phyloP scores from a whole-genome alignment of 2,329 filamentous ascomycete genomes.

The Penicillium corylophilum region DNA sequence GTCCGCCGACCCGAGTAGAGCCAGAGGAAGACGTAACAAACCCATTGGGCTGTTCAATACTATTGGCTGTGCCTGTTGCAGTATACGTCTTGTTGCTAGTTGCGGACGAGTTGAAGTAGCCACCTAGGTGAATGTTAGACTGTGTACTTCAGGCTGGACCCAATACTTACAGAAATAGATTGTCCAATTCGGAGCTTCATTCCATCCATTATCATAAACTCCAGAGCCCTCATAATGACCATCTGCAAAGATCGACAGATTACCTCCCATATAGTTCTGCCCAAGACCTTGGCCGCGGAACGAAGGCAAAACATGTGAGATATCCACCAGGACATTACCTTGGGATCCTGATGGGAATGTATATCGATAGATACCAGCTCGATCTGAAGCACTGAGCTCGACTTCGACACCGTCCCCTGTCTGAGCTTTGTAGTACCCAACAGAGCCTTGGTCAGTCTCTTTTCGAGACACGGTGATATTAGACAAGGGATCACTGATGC shows the following conservation, averaged over 20 bases:
- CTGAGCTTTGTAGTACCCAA: constrained; percentile 62
- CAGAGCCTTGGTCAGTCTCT: constrained; percentile 51
- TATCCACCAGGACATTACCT: constrained; percentile 59
- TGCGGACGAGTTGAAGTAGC: constrained; percentile 53
- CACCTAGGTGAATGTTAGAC: constrained; percentile 50
- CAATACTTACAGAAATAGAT: constrained; percentile 29
- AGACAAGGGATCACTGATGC: constrained; percentile 54
- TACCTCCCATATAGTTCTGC: constrained; percentile 63
- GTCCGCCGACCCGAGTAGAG: constrained; percentile 39
- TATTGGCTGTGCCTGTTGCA: constrained; percentile 27
- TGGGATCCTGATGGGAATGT: constrained; percentile 50
- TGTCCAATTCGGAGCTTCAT: constrained; percentile 56
- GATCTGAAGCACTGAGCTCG: constrained; percentile 57
- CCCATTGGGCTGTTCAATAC: constrained; percentile 28
- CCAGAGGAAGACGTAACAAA: constrained; percentile 45
- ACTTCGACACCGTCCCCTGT: constrained; percentile 57
- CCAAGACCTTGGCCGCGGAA: constrained; percentile 60
- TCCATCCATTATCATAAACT: constrained; percentile 68
- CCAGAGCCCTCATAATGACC: constrained; percentile 61
- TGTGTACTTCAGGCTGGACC: not conserved
- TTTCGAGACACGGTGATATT: constrained; percentile 58
- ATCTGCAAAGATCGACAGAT: constrained; percentile 53
- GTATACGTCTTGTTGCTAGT: constrained; percentile 30
- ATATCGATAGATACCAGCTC: constrained; percentile 57
- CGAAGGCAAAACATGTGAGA: constrained; percentile 65